Evolutionary conservation across 768 basidiomycete genomes (phyloP), one percentile per base, ranked within the genome.

Genomic region (Pulveroboletus sp.): DNA sequence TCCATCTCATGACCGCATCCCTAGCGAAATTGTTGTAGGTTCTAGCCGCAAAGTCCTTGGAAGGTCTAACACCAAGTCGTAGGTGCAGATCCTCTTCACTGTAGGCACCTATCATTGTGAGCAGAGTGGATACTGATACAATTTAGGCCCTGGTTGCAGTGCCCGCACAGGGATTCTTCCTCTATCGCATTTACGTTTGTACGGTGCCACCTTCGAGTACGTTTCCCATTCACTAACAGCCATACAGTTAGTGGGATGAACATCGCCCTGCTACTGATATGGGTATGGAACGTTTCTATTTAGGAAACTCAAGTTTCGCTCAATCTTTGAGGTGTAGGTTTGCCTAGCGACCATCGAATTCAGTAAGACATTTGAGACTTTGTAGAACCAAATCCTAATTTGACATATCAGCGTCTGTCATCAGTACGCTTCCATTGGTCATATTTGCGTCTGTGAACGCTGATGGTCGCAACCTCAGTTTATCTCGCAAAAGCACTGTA

Each of bases 181-280:
- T 60, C 10, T 24, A 56, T 28, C 53, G 57, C 21, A 40, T 59
- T 38, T 59, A 60, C 1, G 0, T 24, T 18, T 49, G 57, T 59
- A 28, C 18, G 57, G 56, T 6, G 32, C 10, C 2, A 3, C 4
- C 10, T 17, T 2, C 18, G 1, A n/a, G 9, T 9, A 5, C 3
- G 14, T 43, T 31, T 6, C 8, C 18, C 1, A 21, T 18, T 43
- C n/a, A 27, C 27, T 43, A 15, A 59, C 3, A 1, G 0, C 1
- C 7, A 2, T 2, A 4, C 15, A 59, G 58, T 59, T 24, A 49
- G 41, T 1, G 35, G 39, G 40, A 58, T n/a, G 21, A 51, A 36
- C 0, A n/a, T 51, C 11, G 0, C 36, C 13, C 8, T 6, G 1
- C 54, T 38, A 7, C 7, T 59, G 0, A 2, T 39, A 42, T 57